Conservation (phyloP, 1,139 yeast species). For the Torulaspora pretoriensis region DNA sequence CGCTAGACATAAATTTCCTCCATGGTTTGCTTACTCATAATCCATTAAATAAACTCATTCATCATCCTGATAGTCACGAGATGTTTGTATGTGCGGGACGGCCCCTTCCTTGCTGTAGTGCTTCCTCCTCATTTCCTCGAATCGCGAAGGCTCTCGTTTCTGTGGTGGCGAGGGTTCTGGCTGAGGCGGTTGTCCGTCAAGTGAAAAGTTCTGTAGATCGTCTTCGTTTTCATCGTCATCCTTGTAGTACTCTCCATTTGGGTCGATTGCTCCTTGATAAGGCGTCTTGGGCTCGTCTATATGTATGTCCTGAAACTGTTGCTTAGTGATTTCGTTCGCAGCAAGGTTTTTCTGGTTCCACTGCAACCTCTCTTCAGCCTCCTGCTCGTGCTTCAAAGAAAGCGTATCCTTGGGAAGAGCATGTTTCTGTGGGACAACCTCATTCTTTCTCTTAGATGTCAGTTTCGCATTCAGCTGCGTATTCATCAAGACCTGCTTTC, state of each 20-base stretch:
- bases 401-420: constrained; percentile 32
- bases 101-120: constrained; percentile 75
- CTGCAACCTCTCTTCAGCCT: constrained; percentile 44
- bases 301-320: constrained; percentile 39
- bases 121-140: constrained; percentile 70
- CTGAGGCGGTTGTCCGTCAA: constrained; percentile 39
- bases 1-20: too few relatives aligned
- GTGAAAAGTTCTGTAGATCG: constrained; percentile 45
- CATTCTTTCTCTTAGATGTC: constrained; percentile 21
- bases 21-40: constrained; percentile 11
- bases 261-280: constrained; percentile 88
- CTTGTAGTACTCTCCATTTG: constrained; percentile 74
- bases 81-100: constrained; percentile 36
- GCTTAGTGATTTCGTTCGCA: constrained; percentile 49
- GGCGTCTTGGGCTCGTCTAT: constrained; percentile 98
- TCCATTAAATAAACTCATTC: background rate
- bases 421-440: constrained; percentile 10
- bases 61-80: constrained; percentile 11
- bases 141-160: constrained; percentile 33
- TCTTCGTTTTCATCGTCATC: constrained; percentile 65
- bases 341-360: constrained; percentile 71
- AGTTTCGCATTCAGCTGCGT: constrained; percentile 45
- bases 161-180: background rate
- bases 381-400: constrained; percentile 27
- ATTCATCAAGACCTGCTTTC: constrained; percentile 47